Percentiles rank a stretch among this genome's conserved stretches.
phyloP scores from a whole-genome alignment of 768 basidiomycete species.

The Cystofilobasidium capitatum region DNA sequence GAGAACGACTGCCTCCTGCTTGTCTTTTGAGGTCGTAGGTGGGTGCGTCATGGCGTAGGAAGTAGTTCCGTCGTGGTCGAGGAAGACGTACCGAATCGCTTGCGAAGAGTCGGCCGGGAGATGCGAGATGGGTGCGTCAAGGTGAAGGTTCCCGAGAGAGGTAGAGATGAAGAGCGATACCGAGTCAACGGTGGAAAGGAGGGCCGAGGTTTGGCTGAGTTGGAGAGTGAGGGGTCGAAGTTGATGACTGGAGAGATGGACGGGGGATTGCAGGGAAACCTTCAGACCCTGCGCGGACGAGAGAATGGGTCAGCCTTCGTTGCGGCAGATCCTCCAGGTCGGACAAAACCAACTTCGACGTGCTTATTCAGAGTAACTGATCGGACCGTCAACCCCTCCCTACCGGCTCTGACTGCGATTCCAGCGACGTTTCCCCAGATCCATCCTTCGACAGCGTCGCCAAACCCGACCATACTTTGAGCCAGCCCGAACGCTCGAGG shows the following conservation, averaged over 20 bases:
- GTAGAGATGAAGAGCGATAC: not conserved
- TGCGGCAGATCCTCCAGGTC: not conserved
- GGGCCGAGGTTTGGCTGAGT: not conserved
- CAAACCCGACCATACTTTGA: conserved; percentile 9
- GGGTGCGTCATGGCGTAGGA: conserved; percentile 33
- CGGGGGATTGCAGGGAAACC: not conserved
- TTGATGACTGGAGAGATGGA: not conserved
- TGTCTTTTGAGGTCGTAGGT: conserved; percentile 34
- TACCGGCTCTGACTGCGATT: conserved; percentile 50
- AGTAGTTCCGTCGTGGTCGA: conserved; percentile 13
- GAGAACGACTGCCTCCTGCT: conserved; percentile 50
- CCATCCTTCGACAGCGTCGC: conserved; percentile 62
- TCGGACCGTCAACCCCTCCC: conserved; percentile 30
- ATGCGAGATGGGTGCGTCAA: not conserved
- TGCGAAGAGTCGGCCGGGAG: not conserved
- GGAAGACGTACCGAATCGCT: conserved; percentile 8
- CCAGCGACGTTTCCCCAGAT: conserved; percentile 62
- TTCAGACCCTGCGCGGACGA: not conserved
- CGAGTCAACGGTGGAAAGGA: not conserved
- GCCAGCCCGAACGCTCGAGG: not conserved
- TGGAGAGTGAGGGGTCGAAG: conserved; percentile 11
- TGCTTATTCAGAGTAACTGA: not conserved
- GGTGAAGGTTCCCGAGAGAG: not conserved
- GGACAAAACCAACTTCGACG: not conserved
- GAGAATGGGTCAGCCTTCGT: not conserved